phyloP scores from a whole-genome alignment of 495 filamentous ascomycete species.

The Darksidea phi region DNA sequence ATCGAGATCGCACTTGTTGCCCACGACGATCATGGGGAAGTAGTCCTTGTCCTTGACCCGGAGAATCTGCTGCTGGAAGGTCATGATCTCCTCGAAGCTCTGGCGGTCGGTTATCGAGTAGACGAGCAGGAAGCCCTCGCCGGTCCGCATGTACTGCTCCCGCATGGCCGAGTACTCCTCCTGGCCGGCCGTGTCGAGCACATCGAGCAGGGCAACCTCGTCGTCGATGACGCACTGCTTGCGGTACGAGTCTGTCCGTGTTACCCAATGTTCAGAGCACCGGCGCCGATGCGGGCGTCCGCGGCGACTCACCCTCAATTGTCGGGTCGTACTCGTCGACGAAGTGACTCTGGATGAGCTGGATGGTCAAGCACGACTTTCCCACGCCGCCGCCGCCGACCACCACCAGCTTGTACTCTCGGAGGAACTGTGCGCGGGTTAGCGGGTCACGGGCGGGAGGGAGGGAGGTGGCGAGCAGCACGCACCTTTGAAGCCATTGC shows the following conservation, averaged over 20 bases:
- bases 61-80: constrained; percentile 97
- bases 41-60: constrained; percentile 99
- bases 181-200: constrained; percentile 96
- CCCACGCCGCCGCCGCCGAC: constrained; percentile 97
- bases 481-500: constrained; percentile 39
- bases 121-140: constrained; percentile 95
- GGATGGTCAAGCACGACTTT: constrained; percentile 98
- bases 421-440: constrained; percentile 67
- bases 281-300: not conserved
- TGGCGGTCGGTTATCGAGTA: constrained; percentile 97
- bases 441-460: constrained; percentile 8
- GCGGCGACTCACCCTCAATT: constrained; percentile 79
- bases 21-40: constrained; percentile 99
- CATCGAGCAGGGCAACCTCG: constrained; percentile 93
- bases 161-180: constrained; percentile 99
- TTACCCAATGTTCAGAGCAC: constrained; percentile 31
- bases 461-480: not conserved
- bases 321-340: constrained; percentile 99
- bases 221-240: constrained; percentile 99
- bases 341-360: constrained; percentile 98
- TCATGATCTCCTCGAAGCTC: constrained; percentile 96
- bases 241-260: constrained; percentile 83
- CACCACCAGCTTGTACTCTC: constrained; percentile 98
- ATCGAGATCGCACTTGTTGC: constrained; percentile 98
- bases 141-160: constrained; percentile 99